Conservation (phyloP, 2,329 filamentous ascomycete genomes). For the Botrytis porri region DNA sequence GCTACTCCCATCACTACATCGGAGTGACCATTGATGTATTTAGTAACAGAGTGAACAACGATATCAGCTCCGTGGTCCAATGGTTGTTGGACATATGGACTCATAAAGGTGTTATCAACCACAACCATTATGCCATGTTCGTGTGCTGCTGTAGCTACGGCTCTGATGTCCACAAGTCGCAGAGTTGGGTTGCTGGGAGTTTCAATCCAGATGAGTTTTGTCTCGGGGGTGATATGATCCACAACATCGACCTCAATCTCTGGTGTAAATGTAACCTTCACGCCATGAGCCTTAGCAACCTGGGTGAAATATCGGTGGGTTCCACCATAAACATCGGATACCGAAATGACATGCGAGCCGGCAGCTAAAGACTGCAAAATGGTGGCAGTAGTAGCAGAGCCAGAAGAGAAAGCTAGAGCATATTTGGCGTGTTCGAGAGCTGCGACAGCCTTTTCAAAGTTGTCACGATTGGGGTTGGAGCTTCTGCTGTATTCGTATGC, state of each 20-base stretch:
- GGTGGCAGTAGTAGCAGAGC: conserved; percentile 87
- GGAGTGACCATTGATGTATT: conserved; percentile 97
- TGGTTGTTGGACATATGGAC: conserved; percentile 94
- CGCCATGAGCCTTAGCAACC: conserved; percentile 89
- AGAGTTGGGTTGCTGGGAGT: conserved; percentile 92
- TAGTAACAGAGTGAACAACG: conserved; percentile 94
- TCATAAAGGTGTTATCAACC: conserved; percentile 99
- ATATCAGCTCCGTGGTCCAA: conserved; percentile 94
- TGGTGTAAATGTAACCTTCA: conserved; percentile 90
- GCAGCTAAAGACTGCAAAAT: conserved; percentile 90
- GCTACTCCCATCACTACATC: conserved; percentile 98
- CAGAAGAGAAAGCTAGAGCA: conserved; percentile 90
- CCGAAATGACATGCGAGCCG: conserved; percentile 90
- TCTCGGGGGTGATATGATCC: conserved; percentile 80
- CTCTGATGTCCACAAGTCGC: conserved; percentile 85
- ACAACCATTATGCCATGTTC: conserved; percentile 87
- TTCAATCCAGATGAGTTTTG: conserved; percentile 97
- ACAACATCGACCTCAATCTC: conserved; percentile 86
- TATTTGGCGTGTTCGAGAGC: conserved; percentile 90
- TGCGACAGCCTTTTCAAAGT: conserved; percentile 90
- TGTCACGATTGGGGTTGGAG: conserved; percentile 90
- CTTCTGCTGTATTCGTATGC: conserved; percentile 91
- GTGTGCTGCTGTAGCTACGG: conserved; percentile 79
- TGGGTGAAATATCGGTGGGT: conserved; percentile 99
- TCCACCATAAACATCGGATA: conserved; percentile 96